phyloP scores from a whole-genome alignment of 2,329 filamentous ascomycete genomes.

The Fusarium sp. region DNA sequence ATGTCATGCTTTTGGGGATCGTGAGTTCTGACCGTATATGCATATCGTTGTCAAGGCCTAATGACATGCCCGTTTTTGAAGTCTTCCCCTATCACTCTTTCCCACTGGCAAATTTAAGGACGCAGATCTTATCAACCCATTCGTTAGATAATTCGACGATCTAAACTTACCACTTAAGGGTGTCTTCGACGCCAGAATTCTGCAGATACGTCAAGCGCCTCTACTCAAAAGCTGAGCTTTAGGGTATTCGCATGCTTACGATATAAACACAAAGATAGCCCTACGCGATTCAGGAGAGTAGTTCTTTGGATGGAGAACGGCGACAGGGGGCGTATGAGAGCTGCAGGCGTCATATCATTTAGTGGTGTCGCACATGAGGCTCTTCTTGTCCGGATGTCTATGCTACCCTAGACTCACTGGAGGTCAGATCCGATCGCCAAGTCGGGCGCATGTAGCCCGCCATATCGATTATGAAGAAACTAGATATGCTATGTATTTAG shows the following conservation, averaged over 20 bases:
- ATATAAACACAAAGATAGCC: not conserved
- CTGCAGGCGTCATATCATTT: not conserved
- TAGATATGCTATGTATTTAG: not conserved
- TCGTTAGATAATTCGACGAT: not conserved
- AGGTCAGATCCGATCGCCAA: not conserved
- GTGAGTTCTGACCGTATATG: not conserved
- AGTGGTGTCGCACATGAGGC: not conserved
- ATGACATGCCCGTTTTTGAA: not conserved
- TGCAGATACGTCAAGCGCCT: rapidly evolving
- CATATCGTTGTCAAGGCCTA: not conserved
- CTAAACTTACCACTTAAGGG: rapidly evolving
- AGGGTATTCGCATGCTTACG: not conserved
- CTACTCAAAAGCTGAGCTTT: not conserved
- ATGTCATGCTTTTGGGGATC: not conserved
- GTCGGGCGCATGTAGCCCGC: not conserved
- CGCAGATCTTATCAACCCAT: not conserved
- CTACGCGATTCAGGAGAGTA: not conserved
- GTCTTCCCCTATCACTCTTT: not conserved
- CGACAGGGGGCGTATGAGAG: not conserved
- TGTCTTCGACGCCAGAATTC: not conserved
- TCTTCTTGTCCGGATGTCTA: not conserved
- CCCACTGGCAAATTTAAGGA: not conserved
- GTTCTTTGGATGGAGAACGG: not conserved
- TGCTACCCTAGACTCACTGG: not conserved
- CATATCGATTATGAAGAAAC: not conserved